Conservation (phyloP, 805 yeast species). For the Barnettozyma pratensis region DNA sequence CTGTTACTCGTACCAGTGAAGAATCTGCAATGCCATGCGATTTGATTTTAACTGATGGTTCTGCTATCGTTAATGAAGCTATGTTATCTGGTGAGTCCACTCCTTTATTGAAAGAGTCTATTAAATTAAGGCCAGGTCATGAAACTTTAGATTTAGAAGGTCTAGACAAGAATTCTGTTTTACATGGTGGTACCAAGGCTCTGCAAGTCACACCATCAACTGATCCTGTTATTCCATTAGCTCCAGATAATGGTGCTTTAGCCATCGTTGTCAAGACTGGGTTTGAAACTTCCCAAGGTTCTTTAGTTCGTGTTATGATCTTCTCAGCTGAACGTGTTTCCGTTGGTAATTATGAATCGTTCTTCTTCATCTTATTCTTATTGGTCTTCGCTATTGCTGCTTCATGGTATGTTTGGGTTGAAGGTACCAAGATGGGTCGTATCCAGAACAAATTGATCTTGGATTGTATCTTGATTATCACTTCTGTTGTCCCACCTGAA, state of each 20-base stretch:
- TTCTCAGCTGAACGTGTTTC: conserved; percentile 95
- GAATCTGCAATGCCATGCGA: conserved; percentile 95
- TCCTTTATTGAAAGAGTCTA: conserved; percentile 89
- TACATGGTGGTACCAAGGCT: conserved; percentile 96
- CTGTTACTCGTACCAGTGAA: conserved; percentile 82
- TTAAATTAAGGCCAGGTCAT: conserved; percentile 70
- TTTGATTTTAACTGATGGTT: conserved; percentile 76
- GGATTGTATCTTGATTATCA: conserved; percentile 92
- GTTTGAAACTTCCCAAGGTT: conserved; percentile 98
- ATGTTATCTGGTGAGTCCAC: conserved; percentile 99
- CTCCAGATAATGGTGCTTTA: conserved; percentile 87
- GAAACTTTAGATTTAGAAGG: conserved; percentile 73
- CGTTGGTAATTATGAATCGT: conserved; percentile 92
- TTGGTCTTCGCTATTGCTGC: conserved; percentile 92
- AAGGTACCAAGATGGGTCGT: conserved; percentile 94
- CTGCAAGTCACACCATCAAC: conserved; percentile 81
- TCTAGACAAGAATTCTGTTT: conserved; percentile 78
- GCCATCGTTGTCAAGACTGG: conserved; percentile 92
- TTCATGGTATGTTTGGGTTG: conserved; percentile 97
- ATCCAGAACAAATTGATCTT: conserved; percentile 87
- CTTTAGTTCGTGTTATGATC: conserved; percentile 95
- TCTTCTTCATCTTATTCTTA: conserved; percentile 85
- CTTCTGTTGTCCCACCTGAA: conserved; percentile 98
- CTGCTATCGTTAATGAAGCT: conserved; percentile 96
- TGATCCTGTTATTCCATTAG: conserved; percentile 39